Percentiles rank a stretch among this genome's conserved stretches.
Evolutionary conservation across 208 protist genomes (phyloP).

Genomic region (Trichomonas vaginalis): DNA sequence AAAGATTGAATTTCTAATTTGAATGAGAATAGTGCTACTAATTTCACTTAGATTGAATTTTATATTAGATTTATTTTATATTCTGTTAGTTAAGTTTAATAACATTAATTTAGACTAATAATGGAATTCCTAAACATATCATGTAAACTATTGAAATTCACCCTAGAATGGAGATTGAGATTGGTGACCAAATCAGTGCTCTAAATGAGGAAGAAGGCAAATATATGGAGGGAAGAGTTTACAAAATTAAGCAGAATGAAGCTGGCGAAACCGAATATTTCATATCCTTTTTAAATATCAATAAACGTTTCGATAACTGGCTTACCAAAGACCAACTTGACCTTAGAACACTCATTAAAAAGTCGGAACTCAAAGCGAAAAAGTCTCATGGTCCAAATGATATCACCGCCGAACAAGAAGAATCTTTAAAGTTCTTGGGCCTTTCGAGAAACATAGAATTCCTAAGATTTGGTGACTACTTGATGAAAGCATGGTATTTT

Average conservation of each 20-base stretch:
- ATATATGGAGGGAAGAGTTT: background rate
- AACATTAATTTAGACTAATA: too few relatives aligned
- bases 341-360: background rate
- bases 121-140: too few relatives aligned
- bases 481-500: slow-evolving; percentile 16
- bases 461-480: background rate
- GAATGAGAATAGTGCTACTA: too few relatives aligned
- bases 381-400: background rate
- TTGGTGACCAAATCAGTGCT: background rate
- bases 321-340: background rate
- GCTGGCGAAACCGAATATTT: background rate
- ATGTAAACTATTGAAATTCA: too few relatives aligned
- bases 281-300: background rate
- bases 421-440: background rate
- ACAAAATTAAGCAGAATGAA: background rate
- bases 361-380: background rate
- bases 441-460: background rate
- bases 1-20: too few relatives aligned
- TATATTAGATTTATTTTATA: too few relatives aligned
- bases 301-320: background rate
- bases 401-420: background rate
- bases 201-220: background rate
- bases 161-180: background rate
- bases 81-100: too few relatives aligned
- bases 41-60: too few relatives aligned